Evolutionary conservation across 2,329 filamentous ascomycete species (phyloP), one percentile per base, ranked within the genome.

Genomic region (Zymoseptoria pseudotritici): DNA sequence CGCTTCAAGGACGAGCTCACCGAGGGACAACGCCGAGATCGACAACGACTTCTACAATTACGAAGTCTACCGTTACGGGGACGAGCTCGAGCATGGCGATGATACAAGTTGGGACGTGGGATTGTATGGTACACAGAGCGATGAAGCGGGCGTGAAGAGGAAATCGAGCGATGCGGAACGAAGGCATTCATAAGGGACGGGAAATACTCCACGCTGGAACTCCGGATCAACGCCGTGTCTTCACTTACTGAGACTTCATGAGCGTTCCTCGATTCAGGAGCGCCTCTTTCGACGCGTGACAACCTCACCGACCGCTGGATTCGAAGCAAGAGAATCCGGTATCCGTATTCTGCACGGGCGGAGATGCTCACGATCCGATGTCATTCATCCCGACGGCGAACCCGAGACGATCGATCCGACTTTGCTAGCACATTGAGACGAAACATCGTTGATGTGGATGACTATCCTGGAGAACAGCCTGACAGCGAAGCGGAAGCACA

Each of bases 1-100:
- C 50, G 36, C 19, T 51, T 31, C 53, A 56, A 79, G 72, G 79
- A 81, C 62, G 79, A 80, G 61, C 76, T 81, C 13, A 78, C 78
- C n/a, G 78, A 80, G 64, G 76, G 76, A 31, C 76, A 75, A 49
- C 70, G 59, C 69, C 53, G 71, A 73, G 31, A 64, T 71, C 24
- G 67, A 59, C 19, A 60, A 63, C 24, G 66, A 70, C 52, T 60
- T 54, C 21, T 69, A 71, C 50, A 76, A 79, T n/a, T 80, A 75
- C 70, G 78, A 80, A 62, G 68, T 74, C 52, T 80, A 75, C 65
- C 76, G 76, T 19, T 81, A 79, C 67, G 79, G 72, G 75, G n/a
- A 76, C 58, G 79, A 80, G 59, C 67, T 79, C 51, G 78, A 80
- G 58, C 79, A 80, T 62, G 77, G 71, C 11, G 76, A 75, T 17